Conservation (phyloP, 2,329 filamentous ascomycete species). For the Diplodia mutila region DNA sequence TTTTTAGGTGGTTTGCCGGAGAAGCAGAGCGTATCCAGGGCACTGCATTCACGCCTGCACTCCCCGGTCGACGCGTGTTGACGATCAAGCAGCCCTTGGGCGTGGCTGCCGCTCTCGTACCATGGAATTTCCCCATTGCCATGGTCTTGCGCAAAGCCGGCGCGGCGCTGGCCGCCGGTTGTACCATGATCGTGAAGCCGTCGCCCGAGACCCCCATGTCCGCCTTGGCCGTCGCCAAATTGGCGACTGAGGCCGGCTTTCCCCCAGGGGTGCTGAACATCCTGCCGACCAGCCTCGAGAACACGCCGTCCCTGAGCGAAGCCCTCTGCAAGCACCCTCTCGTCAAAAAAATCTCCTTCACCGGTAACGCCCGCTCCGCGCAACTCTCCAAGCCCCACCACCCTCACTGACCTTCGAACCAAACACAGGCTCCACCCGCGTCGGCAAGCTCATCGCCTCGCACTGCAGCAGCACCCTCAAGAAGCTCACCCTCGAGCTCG, state of each 20-base stretch:
- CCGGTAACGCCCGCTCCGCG: slow-evolving; percentile 32
- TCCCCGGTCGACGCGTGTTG: slow-evolving; percentile 67
- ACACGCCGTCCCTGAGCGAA: slow-evolving; percentile 58
- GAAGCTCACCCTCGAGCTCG: slow-evolving; percentile 67
- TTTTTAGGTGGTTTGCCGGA: slow-evolving; percentile 55
- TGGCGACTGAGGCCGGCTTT: slow-evolving; percentile 42
- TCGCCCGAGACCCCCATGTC: slow-evolving; percentile 29
- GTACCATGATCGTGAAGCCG: slow-evolving; percentile 65
- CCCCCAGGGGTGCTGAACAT: slow-evolving; percentile 65
- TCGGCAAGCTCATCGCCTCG: slow-evolving; percentile 65
- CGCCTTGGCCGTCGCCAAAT: slow-evolving; percentile 27
- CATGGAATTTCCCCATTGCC: slow-evolving; percentile 74
- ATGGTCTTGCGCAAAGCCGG: slow-evolving; percentile 70
- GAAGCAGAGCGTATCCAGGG: slow-evolving; percentile 66
- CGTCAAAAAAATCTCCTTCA: slow-evolving; percentile 66
- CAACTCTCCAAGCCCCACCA: not conserved
- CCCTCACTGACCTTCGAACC: not conserved
- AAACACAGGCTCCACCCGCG: slow-evolving; percentile 51
- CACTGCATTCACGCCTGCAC: slow-evolving; percentile 60
- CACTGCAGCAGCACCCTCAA: slow-evolving; percentile 64
- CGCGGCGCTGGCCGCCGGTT: slow-evolving; percentile 71
- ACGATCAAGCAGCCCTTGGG: slow-evolving; percentile 77
- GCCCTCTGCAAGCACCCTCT: slow-evolving; percentile 61
- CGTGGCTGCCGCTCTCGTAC: slow-evolving; percentile 68
- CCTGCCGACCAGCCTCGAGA: slow-evolving; percentile 61